phyloP scores from a whole-genome alignment of 352 stramenopile genomes.

The Globisporangium yorkense region DNA sequence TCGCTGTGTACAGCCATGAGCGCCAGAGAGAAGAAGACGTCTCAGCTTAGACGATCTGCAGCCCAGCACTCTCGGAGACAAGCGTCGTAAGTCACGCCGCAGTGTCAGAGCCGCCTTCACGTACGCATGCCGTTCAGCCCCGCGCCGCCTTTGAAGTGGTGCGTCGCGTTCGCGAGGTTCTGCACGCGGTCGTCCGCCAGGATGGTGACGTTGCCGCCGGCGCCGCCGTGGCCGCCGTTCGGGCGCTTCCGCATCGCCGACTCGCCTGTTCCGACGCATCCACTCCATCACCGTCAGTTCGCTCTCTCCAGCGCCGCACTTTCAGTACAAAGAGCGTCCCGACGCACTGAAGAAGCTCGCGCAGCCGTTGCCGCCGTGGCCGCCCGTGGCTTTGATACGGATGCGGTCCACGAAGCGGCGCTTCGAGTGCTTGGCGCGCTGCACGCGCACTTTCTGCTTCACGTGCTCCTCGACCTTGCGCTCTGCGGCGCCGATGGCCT shows the following conservation, averaged over 20 bases:
- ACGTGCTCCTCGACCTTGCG: conserved; percentile 73
- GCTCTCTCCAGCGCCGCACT: background rate
- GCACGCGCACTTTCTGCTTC: conserved; percentile 83
- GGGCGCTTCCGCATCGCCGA: conserved; percentile 70
- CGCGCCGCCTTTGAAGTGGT: conserved; percentile 77
- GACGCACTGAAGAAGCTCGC: conserved; percentile 75
- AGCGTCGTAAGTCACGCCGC: no score
- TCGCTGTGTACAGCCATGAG: conserved; percentile 31
- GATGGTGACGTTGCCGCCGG: conserved; percentile 77
- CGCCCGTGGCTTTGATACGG: conserved; percentile 83
- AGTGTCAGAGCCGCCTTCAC: conserved; percentile 10
- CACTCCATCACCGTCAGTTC: background rate
- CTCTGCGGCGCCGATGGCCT: conserved; percentile 16
- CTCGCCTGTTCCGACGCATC: conserved; percentile 19
- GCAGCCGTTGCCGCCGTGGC: conserved; percentile 86
- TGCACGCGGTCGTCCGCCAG: conserved; percentile 67
- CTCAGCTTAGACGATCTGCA: no score
- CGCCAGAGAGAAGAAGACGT: background rate
- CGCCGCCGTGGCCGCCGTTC: conserved; percentile 81
- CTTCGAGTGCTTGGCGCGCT: conserved; percentile 82
- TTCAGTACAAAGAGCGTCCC: no score
- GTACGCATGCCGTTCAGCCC: conserved; percentile 84
- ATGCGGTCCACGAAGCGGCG: conserved; percentile 89
- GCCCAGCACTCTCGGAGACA: no score
- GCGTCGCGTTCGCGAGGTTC: conserved; percentile 78